Base-by-base conservation (phyloP, 164 flowering plant species). In the Aristolochia contorta region DNA sequence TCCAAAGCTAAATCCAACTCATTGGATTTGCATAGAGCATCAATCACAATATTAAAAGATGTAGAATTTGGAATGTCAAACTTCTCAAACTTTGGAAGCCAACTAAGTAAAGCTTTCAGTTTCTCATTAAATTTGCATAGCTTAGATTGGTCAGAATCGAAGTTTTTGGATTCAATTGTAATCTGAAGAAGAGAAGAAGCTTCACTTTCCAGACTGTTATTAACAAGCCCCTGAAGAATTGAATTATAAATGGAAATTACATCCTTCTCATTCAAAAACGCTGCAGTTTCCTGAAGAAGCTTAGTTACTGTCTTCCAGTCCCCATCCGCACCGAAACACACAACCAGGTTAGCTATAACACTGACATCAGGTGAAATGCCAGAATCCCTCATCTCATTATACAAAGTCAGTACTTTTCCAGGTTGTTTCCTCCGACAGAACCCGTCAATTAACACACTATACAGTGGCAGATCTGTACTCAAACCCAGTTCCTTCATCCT, bases 401-500 rank as follows among this genome's bases (percentile, higher is more conserved):
- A 83, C 77, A 91, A 69, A 61, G 59, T 25, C 58, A 86, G 60
- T n/a, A 87, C 95, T 63, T 72, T 79, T 24, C 62, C 72, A 30
- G 71, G 47, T 52, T 80, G 83, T 27, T 75, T 78, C 48, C 58
- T 74, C 75, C 69, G 75, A 65, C 85, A 85, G 7, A 91, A 80
- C 37, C 85, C 95, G 16, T 78, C 79, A 43, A 91, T 84, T 48
- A 91, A 64, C 60, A 80, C 89, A 69, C 82, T 87, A 75, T 75
- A 91, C 20, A 81, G 54, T 2, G 82, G 59, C 62, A 87, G 19
- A 55, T 79, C 82, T 33, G 81, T 77, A 25, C 27, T 27, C 67
- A 72, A 77, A 61, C 89, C 92, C 33, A 60, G 60, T 32, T 65
- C 70, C 55, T n/a, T 72, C 96, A 89, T 89, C 74, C 78, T 82